These are phyloP conservation scores for Onygena corvina DNA, from an alignment of 2,329 filamentous ascomycete genomes.

Conservation along the genomic window DNA sequence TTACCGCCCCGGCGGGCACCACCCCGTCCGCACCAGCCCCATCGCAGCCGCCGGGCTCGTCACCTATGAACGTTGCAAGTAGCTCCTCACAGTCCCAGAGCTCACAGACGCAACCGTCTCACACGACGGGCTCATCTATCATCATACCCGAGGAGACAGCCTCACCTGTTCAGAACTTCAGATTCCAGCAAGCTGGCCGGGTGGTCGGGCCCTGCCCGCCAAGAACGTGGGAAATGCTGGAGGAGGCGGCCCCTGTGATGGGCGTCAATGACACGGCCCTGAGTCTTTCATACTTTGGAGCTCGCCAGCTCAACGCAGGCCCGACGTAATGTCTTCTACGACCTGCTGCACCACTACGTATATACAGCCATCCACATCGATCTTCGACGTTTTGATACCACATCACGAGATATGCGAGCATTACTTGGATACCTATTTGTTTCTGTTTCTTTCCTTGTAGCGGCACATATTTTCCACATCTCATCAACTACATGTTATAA, in stretches of 20 bases:
- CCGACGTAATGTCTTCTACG: neutral
- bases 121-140: neutral
- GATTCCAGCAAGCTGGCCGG: slow-evolving; percentile 29
- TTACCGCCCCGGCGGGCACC: slow-evolving; percentile 11
- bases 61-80: slow-evolving; percentile 14
- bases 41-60: slow-evolving; percentile 20
- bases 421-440: slow-evolving; percentile 1
- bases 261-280: slow-evolving; percentile 37
- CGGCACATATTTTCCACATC: neutral
- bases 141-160: slow-evolving; percentile 14
- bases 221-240: slow-evolving; percentile 35
- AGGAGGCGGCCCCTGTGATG: slow-evolving; percentile 34
- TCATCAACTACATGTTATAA: too few species aligned
- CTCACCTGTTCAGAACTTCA: slow-evolving; percentile 24
- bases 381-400: slow-evolving; percentile 4
- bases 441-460: neutral
- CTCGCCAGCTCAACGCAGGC: slow-evolving; percentile 20
- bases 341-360: neutral
- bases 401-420: slow-evolving; percentile 1
- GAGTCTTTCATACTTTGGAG: slow-evolving; percentile 33
- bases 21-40: slow-evolving; percentile 24
- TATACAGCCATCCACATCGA: neutral
- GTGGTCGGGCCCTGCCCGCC: slow-evolving; percentile 26
- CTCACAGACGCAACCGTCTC: neutral
- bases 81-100: neutral